phyloP scores from a whole-genome alignment of 768 basidiomycete species.

The Boletus speciosus region DNA sequence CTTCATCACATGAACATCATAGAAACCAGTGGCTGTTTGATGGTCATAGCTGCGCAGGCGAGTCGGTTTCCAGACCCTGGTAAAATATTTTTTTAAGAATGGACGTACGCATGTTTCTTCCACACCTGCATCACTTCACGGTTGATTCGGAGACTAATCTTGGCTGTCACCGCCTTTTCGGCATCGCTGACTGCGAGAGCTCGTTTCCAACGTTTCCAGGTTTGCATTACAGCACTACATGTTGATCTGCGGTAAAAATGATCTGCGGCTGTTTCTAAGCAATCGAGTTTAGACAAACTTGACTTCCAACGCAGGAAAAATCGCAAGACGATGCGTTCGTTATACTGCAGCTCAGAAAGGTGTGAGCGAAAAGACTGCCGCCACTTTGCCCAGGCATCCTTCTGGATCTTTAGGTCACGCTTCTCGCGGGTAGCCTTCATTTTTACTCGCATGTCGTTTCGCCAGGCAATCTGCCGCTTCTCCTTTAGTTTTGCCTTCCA shows the following conservation, averaged over 20 bases:
- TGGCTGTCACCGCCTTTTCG: conserved; percentile 43
- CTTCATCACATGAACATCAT: conserved; percentile 44
- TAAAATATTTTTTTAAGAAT: neutral
- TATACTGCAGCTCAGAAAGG: conserved; percentile 50
- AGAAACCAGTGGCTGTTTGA: conserved; percentile 41
- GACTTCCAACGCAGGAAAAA: conserved; percentile 55
- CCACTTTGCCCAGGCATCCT: conserved; percentile 67
- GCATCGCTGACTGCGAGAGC: conserved; percentile 41
- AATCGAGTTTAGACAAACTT: conserved; percentile 38
- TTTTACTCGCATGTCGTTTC: conserved; percentile 65
- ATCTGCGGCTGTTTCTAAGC: conserved; percentile 49
- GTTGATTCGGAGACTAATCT: conserved; percentile 48
- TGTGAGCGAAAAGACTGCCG: conserved; percentile 51
- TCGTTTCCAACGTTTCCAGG: conserved; percentile 59
- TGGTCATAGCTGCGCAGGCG: conserved; percentile 39
- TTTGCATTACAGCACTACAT: conserved; percentile 36
- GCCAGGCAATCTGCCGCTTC: conserved; percentile 58
- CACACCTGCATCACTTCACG: conserved; percentile 49
- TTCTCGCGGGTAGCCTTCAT: conserved; percentile 61
- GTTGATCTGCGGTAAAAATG: conserved; percentile 39
- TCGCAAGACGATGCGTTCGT: conserved; percentile 40
- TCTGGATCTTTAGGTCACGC: conserved; percentile 49
- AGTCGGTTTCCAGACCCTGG: conserved; percentile 2
- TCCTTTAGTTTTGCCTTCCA: conserved; percentile 59
- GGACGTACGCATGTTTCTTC: conserved; percentile 53